phyloP scores from a whole-genome alignment of 495 filamentous ascomycete species.

The Penicillium coprophilum region DNA sequence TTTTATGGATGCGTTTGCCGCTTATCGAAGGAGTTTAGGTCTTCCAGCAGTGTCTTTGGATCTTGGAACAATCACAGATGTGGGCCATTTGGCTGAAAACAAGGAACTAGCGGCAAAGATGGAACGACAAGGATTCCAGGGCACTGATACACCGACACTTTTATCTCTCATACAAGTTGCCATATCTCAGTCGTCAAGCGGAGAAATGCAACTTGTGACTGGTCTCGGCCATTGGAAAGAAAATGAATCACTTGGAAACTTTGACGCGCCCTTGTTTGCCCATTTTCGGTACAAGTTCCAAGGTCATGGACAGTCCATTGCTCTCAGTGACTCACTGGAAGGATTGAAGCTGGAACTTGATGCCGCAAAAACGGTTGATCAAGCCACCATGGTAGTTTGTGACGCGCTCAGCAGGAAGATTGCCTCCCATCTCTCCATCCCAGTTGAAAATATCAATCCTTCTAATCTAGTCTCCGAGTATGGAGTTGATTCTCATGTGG shows the following conservation, averaged over 20 bases:
- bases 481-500: conserved; percentile 49
- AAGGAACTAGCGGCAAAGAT: conserved; percentile 26
- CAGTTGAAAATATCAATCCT: conserved; percentile 42
- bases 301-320: background rate
- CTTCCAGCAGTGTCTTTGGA: conserved; percentile 48
- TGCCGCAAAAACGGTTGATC: conserved; percentile 25
- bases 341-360: conserved; percentile 23
- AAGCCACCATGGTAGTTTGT: conserved; percentile 27
- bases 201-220: conserved; percentile 25
- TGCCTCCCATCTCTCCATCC: conserved; percentile 27
- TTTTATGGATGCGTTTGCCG: conserved; percentile 41
- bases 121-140: conserved; percentile 28
- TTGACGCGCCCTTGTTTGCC: conserved; percentile 28
- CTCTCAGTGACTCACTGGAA: conserved; percentile 7
- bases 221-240: conserved; percentile 31
- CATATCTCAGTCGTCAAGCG: conserved; percentile 9
- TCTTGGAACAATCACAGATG: conserved; percentile 55
- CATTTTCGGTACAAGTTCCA: conserved; percentile 24
- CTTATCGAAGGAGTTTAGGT: conserved; percentile 25
- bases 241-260: conserved; percentile 24
- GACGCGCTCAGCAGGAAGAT: conserved; percentile 27
- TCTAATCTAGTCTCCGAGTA: conserved; percentile 30
- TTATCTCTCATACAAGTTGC: conserved; percentile 24
- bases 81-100: conserved; percentile 52
- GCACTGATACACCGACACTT: conserved; percentile 23